These are phyloP conservation scores for Acacia pycnantha DNA, from an alignment of 331 rosid genomes.

Conservation along the genomic window DNA sequence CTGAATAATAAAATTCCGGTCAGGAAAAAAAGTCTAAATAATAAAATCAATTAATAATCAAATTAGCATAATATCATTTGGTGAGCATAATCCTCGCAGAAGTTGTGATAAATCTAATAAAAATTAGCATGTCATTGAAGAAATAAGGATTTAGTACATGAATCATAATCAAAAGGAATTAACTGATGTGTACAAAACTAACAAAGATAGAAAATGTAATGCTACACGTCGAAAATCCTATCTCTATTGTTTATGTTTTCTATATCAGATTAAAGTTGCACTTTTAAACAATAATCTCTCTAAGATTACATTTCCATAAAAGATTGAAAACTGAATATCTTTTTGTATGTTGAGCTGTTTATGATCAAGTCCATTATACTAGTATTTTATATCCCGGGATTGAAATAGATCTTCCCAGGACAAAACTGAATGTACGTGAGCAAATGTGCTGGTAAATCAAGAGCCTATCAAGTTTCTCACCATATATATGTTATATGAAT, in stretches of 20 bases:
- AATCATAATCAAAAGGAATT: constrained; percentile 13
- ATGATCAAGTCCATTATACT: neutral
- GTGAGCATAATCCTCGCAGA: constrained; percentile 30
- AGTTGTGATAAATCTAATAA: neutral
- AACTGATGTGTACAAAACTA: neutral
- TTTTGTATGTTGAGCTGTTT: neutral
- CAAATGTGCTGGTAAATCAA: constrained; percentile 97
- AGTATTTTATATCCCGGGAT: constrained; percentile 48
- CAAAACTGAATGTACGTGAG: constrained; percentile 88
- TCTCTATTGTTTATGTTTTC: neutral
- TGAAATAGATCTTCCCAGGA: constrained; percentile 72
- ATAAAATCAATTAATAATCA: too few relatives aligned
- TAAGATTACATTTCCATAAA: neutral
- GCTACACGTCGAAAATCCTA: neutral
- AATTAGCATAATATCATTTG: too few relatives aligned
- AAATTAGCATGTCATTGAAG: constrained; percentile 23
- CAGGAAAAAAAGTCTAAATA: too few relatives aligned
- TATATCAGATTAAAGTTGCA: neutral
- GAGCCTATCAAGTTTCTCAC: neutral
- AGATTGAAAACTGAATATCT: neutral
- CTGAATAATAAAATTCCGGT: too few relatives aligned
- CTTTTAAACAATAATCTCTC: neutral
- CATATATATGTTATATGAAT: neutral
- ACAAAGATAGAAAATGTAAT: neutral
- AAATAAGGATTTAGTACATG: neutral